A percentile compares a stretch with the other conserved stretches of the same genome.
Evolutionary conservation across 73 alveolate genomes (phyloP).

Genomic region (Blepharisma japonicum): DNA sequence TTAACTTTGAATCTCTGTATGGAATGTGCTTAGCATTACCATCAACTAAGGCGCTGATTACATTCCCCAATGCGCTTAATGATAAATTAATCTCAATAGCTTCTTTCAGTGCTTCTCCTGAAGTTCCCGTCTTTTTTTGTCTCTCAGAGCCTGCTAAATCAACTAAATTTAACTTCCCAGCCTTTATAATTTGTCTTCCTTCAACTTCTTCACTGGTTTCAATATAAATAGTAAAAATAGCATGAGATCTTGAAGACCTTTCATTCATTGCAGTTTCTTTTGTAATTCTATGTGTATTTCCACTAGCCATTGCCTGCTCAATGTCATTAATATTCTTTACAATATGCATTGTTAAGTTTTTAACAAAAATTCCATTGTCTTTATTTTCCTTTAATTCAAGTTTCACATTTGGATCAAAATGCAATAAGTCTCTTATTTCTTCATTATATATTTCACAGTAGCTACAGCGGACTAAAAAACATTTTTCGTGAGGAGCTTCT

Average conservation of each 20-base stretch:
- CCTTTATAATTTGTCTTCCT: conserved; percentile 65
- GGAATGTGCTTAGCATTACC: conserved; percentile 91
- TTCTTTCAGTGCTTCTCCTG: conserved; percentile 91
- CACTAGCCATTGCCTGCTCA: conserved; percentile 79
- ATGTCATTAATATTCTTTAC: conserved; percentile 78
- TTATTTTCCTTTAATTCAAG: conserved; percentile 88
- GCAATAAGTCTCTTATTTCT: conserved; percentile 88
- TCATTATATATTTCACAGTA: conserved; percentile 96
- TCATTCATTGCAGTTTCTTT: conserved; percentile 95
- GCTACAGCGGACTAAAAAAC: conserved; percentile 86
- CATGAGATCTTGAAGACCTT: conserved; percentile 90
- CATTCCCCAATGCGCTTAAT: conserved; percentile 90
- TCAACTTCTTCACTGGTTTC: conserved; percentile 85
- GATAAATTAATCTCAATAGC: conserved; percentile 95
- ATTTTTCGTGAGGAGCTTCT: conserved; percentile 69
- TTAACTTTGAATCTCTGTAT: conserved; percentile 94
- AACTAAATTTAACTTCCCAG: conserved; percentile 89
- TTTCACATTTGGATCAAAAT: conserved; percentile 55
- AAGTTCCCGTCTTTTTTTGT: conserved; percentile 84
- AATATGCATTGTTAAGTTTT: conserved; percentile 76
- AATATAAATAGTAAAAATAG: conserved; percentile 87
- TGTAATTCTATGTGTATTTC: conserved; percentile 79
- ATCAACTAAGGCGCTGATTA: conserved; percentile 90
- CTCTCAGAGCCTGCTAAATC: conserved; percentile 99
- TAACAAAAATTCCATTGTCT: conserved; percentile 76